Base-by-base conservation (phyloP, 2,329 filamentous ascomycete species). In the Arthrobotrys entomopaga region DNA sequence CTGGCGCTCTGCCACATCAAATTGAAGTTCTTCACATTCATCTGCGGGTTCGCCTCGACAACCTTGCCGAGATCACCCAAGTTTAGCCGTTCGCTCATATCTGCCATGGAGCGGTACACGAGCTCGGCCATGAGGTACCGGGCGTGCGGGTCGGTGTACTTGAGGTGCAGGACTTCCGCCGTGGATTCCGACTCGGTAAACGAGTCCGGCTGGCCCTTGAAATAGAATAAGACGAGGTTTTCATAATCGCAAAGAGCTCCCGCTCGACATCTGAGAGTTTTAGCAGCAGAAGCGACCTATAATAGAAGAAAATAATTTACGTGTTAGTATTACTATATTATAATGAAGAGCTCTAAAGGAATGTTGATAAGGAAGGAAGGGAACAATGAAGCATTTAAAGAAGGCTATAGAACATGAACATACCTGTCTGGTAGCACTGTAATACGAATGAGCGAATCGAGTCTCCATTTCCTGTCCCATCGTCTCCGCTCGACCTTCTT, bases 191-290 rank as follows among this genome's bases (percentile, higher is more conserved):
- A 59, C 19, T 59, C 60, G 53, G 71, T 75, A 53, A 69, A 75
- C 19, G 58, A 67, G 24, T 75, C 65, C 42, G 65, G 59, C 54
- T 69, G 71, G 54, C 71, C 71, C 20, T 75, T 69, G 65, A 75
- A 75, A 53, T 75, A 75, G 65, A 75, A 75, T 38, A 75, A 65
- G 20, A 75, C 59, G 46, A 75, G 58, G 53, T 75, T 75, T 34
- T 75, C 71, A 16, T 75, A 75, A 53, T 75, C 71, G 53, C 71
- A 75, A 53, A 75, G 71, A 43, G 71, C 71, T 34, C 71, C 71
- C 16, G 71, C 71, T 49, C 71, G 65, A 48, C 71, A 75, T 59
- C 60, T 57, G 22, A 70, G 53, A 15, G 19, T 70, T 59, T 75
- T 75, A 43, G 71, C 71, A n/a, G 65, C 57, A 3, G 59, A 70